A percentile compares a stretch with the other conserved stretches of the same genome.
Conservation (phyloP, 2,329 filamentous ascomycete genomes). For the Endothia cerciana region DNA sequence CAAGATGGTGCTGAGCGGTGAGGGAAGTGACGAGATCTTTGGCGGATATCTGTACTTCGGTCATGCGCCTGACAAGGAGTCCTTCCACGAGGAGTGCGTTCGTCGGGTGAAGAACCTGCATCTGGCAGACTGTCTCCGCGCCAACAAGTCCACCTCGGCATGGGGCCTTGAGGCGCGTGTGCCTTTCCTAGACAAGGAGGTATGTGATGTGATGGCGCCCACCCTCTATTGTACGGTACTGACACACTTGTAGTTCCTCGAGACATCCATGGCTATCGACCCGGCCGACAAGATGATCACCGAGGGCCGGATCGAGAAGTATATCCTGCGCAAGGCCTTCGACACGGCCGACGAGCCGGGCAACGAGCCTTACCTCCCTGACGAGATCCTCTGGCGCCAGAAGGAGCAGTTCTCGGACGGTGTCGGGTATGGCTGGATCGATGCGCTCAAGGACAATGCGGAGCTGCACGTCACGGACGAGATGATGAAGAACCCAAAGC, state of each 20-base stretch:
- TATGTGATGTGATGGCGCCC: slow-evolving; percentile 39
- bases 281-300: slow-evolving; percentile 96
- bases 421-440: slow-evolving; percentile 99
- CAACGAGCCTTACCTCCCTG: slow-evolving; percentile 84
- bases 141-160: slow-evolving; percentile 98
- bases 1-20: slow-evolving; percentile 98
- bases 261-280: slow-evolving; percentile 91
- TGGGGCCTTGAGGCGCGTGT: slow-evolving; percentile 98
- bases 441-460: slow-evolving; percentile 92
- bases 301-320: slow-evolving; percentile 89
- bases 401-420: slow-evolving; percentile 99
- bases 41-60: slow-evolving; percentile 99
- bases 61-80: slow-evolving; percentile 84
- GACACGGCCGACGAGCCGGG: slow-evolving; percentile 87
- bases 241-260: slow-evolving; percentile 69
- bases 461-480: slow-evolving; percentile 90
- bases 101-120: slow-evolving; percentile 96
- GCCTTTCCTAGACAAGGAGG: slow-evolving; percentile 94
- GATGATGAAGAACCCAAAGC: slow-evolving; percentile 98
- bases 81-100: slow-evolving; percentile 95
- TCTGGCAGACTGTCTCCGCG: slow-evolving; percentile 91
- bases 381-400: slow-evolving; percentile 95
- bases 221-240: slow-evolving; percentile 28
- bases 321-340: slow-evolving; percentile 96
- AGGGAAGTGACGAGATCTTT: slow-evolving; percentile 98